Evolutionary conservation across 257 asterid genomes (phyloP).

Genomic region (Solanum paucissectum): DNA sequence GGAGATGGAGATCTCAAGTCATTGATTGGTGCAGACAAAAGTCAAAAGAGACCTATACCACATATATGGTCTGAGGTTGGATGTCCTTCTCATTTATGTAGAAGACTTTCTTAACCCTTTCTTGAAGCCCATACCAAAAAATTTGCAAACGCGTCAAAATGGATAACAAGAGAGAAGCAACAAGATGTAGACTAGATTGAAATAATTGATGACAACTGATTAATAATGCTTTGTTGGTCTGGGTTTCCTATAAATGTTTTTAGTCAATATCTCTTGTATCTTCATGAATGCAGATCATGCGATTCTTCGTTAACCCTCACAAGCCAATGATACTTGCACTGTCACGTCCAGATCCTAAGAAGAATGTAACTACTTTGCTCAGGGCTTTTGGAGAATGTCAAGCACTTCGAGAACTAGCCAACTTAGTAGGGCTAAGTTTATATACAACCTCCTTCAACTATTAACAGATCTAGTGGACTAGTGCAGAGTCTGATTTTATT

Average conservation of each 20-base stretch:
- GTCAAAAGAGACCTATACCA: conserved; percentile 38
- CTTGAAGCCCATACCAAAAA: neutral
- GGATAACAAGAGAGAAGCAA: neutral
- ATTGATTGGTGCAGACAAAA: conserved; percentile 32
- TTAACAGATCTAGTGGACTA: neutral
- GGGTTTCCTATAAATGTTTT: neutral
- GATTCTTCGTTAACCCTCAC: conserved; percentile 54
- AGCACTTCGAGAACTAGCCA: conserved; percentile 62
- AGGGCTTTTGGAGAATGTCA: conserved; percentile 66
- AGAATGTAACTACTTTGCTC: conserved; percentile 50
- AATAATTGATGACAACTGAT: neutral
- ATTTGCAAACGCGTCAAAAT: neutral
- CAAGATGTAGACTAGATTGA: neutral
- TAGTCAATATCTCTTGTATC: conserved; percentile 2
- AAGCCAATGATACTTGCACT: conserved; percentile 74
- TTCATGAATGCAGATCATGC: conserved; percentile 39
- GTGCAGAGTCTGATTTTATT: neutral
- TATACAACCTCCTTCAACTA: neutral
- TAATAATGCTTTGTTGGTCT: neutral
- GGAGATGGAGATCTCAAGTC: conserved; percentile 51
- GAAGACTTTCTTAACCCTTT: neutral
- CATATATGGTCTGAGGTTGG: conserved; percentile 65
- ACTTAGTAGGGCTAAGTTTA: conserved; percentile 30
- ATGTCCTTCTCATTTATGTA: neutral
- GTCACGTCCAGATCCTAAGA: conserved; percentile 67